Conservation (phyloP, 495 filamentous ascomycete genomes). For the Amphirosellinia nigrospora region DNA sequence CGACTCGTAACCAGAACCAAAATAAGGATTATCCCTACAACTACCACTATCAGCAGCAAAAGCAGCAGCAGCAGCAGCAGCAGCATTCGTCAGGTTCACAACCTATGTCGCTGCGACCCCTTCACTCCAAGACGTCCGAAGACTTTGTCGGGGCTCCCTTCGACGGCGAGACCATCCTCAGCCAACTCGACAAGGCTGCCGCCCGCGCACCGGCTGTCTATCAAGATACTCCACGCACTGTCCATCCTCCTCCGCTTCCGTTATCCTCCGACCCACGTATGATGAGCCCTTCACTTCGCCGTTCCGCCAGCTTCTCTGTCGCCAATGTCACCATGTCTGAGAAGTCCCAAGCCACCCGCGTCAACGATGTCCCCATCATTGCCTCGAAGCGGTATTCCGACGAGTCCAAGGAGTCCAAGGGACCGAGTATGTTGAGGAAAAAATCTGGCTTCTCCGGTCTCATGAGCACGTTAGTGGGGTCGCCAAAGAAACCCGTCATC, state of each 20-base stretch:
- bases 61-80: slow-evolving; percentile 13
- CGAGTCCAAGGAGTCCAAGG: slow-evolving; percentile 69
- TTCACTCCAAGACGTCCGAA: slow-evolving; percentile 69
- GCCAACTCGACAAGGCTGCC: slow-evolving; percentile 70
- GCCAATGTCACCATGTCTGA: slow-evolving; percentile 56
- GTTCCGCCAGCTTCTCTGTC: slow-evolving; percentile 80
- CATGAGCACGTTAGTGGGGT: slow-evolving; percentile 90
- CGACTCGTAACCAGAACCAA: slow-evolving; percentile 39
- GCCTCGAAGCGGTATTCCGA: slow-evolving; percentile 84
- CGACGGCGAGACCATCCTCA: slow-evolving; percentile 72
- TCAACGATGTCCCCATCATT: slow-evolving; percentile 64
- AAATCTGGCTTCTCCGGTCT: slow-evolving; percentile 95
- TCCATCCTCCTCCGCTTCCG: slow-evolving; percentile 53
- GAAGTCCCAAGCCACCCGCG: slow-evolving; percentile 51
- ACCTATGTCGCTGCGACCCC: slow-evolving; percentile 48
- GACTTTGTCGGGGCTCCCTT: slow-evolving; percentile 74
- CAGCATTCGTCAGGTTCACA: slow-evolving; percentile 40
- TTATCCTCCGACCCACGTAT: slow-evolving; percentile 62
- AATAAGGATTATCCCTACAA: neutral
- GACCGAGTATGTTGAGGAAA: slow-evolving; percentile 70
- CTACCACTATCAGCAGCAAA: neutral
- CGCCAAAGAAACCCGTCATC: slow-evolving; percentile 88
- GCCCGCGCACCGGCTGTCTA: slow-evolving; percentile 51
- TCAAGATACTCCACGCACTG: slow-evolving; percentile 43
- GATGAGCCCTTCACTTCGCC: slow-evolving; percentile 69